Evolutionary conservation across 1,284 basidiomycete species (phyloP).

Genomic region (Tremellales sp.): DNA sequence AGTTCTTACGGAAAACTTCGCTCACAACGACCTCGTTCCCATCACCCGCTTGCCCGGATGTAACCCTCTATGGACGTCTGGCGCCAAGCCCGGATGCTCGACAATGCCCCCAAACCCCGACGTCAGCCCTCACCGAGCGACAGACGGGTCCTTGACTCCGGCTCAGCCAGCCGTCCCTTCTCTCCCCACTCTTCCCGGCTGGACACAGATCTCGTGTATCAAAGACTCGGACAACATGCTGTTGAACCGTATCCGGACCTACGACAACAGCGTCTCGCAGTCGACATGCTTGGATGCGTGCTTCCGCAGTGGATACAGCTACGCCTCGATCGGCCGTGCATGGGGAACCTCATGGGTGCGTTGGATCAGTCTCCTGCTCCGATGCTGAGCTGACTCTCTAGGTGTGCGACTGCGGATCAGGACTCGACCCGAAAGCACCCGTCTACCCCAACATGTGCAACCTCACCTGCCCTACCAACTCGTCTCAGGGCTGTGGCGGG

Average conservation of each 20-base stretch:
- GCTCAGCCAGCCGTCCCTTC: conserved; percentile 1
- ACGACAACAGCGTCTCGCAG: conserved; percentile 10
- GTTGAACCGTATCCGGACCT: conserved; percentile 10
- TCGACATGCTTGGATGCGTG: conserved; percentile 10
- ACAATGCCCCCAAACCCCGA: conserved; percentile 15
- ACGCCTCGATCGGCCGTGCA: conserved; percentile 1
- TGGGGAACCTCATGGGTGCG: background rate
- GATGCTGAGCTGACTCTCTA: background rate
- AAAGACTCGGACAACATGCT: conserved; percentile 8
- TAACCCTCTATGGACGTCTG: conserved; percentile 25
- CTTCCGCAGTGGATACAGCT: conserved; percentile 11
- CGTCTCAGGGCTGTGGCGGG: conserved; percentile 26
- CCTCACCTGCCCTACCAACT: conserved; percentile 25
- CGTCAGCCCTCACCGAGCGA: conserved; percentile 18
- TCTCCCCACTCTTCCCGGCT: conserved; percentile 19
- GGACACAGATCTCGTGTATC: conserved; percentile 28
- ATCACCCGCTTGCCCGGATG: conserved; percentile 27
- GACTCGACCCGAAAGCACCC: conserved; percentile 9
- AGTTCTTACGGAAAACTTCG: conserved; percentile 18
- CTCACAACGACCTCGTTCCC: conserved; percentile 20
- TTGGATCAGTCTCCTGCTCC: background rate
- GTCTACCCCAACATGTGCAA: conserved; percentile 22
- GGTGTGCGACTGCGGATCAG: conserved; percentile 23
- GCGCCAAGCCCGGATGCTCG: conserved; percentile 24
- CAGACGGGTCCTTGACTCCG: conserved; percentile 18